phyloP scores from a whole-genome alignment of 805 yeast genomes.

The Nakazawaea ambrosiae region DNA sequence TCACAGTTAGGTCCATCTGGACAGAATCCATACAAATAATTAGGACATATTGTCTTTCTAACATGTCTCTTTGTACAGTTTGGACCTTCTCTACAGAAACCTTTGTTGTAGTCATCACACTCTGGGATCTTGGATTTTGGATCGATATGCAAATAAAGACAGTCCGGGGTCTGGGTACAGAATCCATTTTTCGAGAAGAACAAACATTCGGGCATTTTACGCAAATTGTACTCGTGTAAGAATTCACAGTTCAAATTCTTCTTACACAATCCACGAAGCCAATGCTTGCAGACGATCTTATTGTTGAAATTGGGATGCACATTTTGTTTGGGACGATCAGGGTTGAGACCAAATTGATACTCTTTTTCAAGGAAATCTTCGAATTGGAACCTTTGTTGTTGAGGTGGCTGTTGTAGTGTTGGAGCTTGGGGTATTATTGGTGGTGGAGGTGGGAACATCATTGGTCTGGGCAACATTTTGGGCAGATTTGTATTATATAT shows the following conservation, averaged over 20 bases:
- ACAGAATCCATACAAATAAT: conserved; percentile 85
- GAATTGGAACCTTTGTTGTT: conserved; percentile 39
- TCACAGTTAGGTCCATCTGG: conserved; percentile 81
- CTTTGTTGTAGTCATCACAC: conserved; percentile 75
- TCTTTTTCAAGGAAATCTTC: conserved; percentile 80
- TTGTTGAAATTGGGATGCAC: conserved; percentile 56
- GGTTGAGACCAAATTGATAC: conserved; percentile 76
- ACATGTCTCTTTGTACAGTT: conserved; percentile 77
- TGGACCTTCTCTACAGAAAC: conserved; percentile 92
- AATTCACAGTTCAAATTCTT: conserved; percentile 96
- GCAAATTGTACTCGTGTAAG: conserved; percentile 85
- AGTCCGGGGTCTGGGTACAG: conserved; percentile 91
- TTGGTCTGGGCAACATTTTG: conserved; percentile 7
- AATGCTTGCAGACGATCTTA: conserved; percentile 93
- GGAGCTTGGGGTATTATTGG: conserved; percentile 4
- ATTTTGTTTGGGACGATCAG: conserved; percentile 88
- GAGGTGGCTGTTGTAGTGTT: conserved; percentile 6
- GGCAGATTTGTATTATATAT: too few species aligned
- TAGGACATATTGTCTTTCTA: conserved; percentile 66
- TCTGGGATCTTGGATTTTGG: conserved; percentile 85
- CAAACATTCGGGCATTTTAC: conserved; percentile 96
- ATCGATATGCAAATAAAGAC: conserved; percentile 87
- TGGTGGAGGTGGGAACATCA: conserved; percentile 7
- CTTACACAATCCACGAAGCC: conserved; percentile 96
- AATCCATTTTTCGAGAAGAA: conserved; percentile 76